Base-by-base conservation (phyloP, 1,139 yeast genomes). In the Yamadazyma triangularis region DNA sequence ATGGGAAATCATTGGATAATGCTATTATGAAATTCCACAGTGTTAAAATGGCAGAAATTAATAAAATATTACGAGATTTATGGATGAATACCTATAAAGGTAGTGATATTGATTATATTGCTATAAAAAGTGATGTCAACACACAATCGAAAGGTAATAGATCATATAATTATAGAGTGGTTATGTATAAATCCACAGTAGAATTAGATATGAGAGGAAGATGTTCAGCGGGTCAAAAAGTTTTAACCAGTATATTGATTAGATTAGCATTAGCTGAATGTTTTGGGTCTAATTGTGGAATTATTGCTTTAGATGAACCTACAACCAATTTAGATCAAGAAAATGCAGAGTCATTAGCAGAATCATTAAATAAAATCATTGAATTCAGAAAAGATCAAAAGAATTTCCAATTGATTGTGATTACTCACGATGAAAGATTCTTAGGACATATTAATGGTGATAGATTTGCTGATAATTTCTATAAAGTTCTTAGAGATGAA, bases 191-290 rank as follows among this genome's bases (percentile, higher is more conserved):
- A 51, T 87, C 85, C 45, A 93, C 85, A 33, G 83, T 79, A 2
- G 98, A 91, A 53, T 64, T 93, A 28, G 99, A 93, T 50, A 93
- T 93, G 99, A 73, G 98, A 42, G 99, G 98, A 1, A 65, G 98
- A 35, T 93, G 99, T 55, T 87, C 96, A 2, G 98, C 98, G 0
- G 99, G 99, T 1, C 99, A 93, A 56, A 87, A 88, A 51, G 97
- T 93, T 2, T 63, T 93, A 33, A 96, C 98, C 0, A 82, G 95
- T 34, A 88, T 93, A 32, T 79, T 93, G 23, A 89, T 93, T 32
- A 70, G 99, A 33, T 64, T 93, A 36, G 96, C 97, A 0, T 63
- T 93, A 30, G 94, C 97, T 0, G 98, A 93, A 55, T 87, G 97
- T 50, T 91, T 93, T 63, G 98, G 98, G 7, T 73, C 79, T 1